Evolutionary conservation across 2,329 filamentous ascomycete species (phyloP).

Genomic region (Lasiodiplodia theobromae): DNA sequence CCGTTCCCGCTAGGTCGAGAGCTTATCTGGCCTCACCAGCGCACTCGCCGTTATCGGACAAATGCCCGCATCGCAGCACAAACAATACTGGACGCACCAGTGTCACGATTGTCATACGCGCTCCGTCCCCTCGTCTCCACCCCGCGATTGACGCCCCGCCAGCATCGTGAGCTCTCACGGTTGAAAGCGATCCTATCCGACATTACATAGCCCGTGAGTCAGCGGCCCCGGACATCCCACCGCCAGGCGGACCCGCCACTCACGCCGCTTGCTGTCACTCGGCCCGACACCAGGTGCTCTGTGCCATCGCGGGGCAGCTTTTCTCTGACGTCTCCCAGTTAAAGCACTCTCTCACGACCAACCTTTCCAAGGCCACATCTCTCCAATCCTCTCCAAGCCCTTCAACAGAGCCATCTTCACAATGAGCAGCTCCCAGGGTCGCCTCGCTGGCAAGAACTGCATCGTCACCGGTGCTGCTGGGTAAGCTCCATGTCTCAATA

Average conservation of each 20-base stretch:
- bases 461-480: conserved; percentile 86
- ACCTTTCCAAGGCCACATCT: neutral
- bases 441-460: conserved; percentile 71
- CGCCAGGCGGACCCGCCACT: conserved; percentile 17
- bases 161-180: neutral
- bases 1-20: conserved; percentile 4
- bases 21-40: conserved; percentile 19
- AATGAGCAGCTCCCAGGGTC: conserved; percentile 48
- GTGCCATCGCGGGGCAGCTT: conserved; percentile 25
- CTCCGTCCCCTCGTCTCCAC: neutral
- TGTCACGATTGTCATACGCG: no score
- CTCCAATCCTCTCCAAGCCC: conserved; percentile 29
- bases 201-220: conserved; percentile 19
- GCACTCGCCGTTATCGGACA: conserved; percentile 21
- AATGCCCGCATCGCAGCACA: neutral
- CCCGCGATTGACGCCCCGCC: conserved; percentile 15
- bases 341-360: conserved; percentile 2
- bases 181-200: neutral
- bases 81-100: neutral
- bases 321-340: conserved; percentile 20
- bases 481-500: conserved; percentile 59
- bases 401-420: conserved; percentile 42
- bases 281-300: conserved; percentile 25
- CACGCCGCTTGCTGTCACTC: conserved; percentile 11
- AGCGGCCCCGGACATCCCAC: conserved; percentile 23